Conservation (phyloP, 768 basidiomycete species). For the Coprinopsis sp. region DNA sequence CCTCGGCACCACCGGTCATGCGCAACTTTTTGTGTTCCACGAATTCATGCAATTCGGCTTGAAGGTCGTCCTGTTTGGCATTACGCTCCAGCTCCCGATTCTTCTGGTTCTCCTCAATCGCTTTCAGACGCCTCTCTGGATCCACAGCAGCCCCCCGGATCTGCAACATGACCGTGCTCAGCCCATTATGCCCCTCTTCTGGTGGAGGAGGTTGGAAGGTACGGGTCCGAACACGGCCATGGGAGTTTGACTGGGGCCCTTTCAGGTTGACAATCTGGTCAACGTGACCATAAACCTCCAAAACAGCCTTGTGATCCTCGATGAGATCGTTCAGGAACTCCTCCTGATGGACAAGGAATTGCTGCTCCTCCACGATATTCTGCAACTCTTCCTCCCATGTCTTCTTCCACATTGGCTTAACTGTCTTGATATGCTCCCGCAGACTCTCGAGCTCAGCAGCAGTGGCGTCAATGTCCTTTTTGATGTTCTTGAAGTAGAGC, state of each 20-base stretch:
- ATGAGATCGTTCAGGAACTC: slow-evolving; percentile 83
- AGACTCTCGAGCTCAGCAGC: slow-evolving; percentile 70
- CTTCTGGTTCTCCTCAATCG: slow-evolving; percentile 87
- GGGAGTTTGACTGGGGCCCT: slow-evolving; percentile 37
- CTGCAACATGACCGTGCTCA: slow-evolving; percentile 84
- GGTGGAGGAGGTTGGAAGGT: slow-evolving; percentile 56
- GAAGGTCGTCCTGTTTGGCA: slow-evolving; percentile 73
- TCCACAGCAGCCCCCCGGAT: slow-evolving; percentile 81
- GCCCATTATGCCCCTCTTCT: slow-evolving; percentile 63
- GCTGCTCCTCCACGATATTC: slow-evolving; percentile 96
- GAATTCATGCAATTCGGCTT: slow-evolving; percentile 80
- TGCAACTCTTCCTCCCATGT: slow-evolving; percentile 97
- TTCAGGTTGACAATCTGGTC: slow-evolving; percentile 81
- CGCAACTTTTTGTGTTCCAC: slow-evolving; percentile 84
- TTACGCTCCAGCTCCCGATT: slow-evolving; percentile 73
- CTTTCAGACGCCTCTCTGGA: slow-evolving; percentile 80
- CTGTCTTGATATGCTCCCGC: slow-evolving; percentile 78
- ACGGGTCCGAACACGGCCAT: slow-evolving; percentile 31
- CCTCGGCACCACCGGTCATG: slow-evolving; percentile 95
- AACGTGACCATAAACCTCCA: slow-evolving; percentile 84
- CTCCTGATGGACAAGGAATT: slow-evolving; percentile 89
- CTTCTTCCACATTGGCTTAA: slow-evolving; percentile 98
- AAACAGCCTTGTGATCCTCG: slow-evolving; percentile 89
- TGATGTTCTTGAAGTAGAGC: slow-evolving; percentile 62
- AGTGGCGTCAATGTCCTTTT: slow-evolving; percentile 64